Conservation (phyloP, 78 protist genomes). For the Dictyostelium intermedium region DNA sequence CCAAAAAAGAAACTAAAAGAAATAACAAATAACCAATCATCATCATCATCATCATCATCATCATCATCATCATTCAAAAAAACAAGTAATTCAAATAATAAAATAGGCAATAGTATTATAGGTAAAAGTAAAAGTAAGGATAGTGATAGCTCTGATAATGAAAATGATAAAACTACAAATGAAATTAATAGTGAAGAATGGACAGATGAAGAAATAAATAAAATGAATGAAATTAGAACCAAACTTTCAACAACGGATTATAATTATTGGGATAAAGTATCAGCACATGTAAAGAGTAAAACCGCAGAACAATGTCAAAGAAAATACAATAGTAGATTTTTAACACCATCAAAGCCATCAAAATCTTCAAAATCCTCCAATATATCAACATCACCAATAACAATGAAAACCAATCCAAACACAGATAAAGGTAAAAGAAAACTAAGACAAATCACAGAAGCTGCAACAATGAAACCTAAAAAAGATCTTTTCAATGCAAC, state of each 20-base stretch:
- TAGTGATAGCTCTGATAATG: not conserved
- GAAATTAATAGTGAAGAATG: not conserved
- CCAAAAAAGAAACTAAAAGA: not conserved
- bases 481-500: not conserved
- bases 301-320: constrained; percentile 60
- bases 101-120: too few species aligned
- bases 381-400: not conserved
- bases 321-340: not conserved
- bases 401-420: not conserved
- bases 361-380: not conserved
- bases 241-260: not conserved
- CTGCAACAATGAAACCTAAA: not conserved
- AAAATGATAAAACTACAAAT: not conserved
- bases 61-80: too few species aligned
- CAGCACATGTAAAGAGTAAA: constrained; percentile 21
- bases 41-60: too few species aligned
- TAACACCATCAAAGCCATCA: not conserved
- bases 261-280: constrained; percentile 36
- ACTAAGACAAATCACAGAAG: not conserved
- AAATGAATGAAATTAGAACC: not conserved
- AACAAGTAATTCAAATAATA: too few species aligned
- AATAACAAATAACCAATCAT: too few species aligned
- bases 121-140: not conserved
- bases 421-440: not conserved
- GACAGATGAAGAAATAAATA: constrained; percentile 20